phyloP scores from a whole-genome alignment of 1,139 yeast species.

The Suzukiozyma palmioleophila region DNA sequence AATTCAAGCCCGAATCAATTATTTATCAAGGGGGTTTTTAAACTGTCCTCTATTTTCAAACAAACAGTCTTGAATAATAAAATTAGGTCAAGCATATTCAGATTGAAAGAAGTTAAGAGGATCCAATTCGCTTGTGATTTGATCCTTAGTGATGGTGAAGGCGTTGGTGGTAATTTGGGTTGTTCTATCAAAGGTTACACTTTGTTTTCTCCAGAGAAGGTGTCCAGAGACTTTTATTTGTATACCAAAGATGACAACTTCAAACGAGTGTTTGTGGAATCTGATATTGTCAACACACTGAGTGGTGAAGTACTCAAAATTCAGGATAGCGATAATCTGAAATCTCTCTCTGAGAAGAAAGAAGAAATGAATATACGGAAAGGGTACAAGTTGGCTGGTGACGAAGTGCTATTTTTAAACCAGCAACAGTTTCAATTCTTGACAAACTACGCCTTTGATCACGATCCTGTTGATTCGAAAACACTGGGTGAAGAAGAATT shows the following conservation, averaged over 20 bases:
- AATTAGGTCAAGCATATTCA: constrained; percentile 38
- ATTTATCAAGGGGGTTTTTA: constrained; percentile 11
- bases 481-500: constrained; percentile 15
- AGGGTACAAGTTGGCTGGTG: constrained; percentile 28
- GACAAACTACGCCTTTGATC: constrained; percentile 34
- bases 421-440: constrained; percentile 26
- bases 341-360: constrained; percentile 29
- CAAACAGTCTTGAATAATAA: constrained; percentile 10
- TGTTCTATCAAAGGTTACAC: constrained; percentile 73
- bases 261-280: constrained; percentile 49
- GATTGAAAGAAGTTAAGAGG: constrained; percentile 59
- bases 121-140: constrained; percentile 59
- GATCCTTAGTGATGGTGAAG: constrained; percentile 36
- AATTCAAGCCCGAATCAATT: not conserved
- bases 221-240: constrained; percentile 34
- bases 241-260: constrained; percentile 41
- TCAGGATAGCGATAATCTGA: constrained; percentile 9
- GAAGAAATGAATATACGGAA: constrained; percentile 33
- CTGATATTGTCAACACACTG: constrained; percentile 22
- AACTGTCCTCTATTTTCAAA: constrained; percentile 9
- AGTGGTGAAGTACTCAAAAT: constrained; percentile 17
- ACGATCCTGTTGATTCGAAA: constrained; percentile 15
- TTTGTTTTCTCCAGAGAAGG: constrained; percentile 51
- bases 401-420: constrained; percentile 23
- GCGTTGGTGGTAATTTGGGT: constrained; percentile 40